Conservation (phyloP, 225 moss, liverwort and hornwort species). For the Antitrichia curtipendula region DNA sequence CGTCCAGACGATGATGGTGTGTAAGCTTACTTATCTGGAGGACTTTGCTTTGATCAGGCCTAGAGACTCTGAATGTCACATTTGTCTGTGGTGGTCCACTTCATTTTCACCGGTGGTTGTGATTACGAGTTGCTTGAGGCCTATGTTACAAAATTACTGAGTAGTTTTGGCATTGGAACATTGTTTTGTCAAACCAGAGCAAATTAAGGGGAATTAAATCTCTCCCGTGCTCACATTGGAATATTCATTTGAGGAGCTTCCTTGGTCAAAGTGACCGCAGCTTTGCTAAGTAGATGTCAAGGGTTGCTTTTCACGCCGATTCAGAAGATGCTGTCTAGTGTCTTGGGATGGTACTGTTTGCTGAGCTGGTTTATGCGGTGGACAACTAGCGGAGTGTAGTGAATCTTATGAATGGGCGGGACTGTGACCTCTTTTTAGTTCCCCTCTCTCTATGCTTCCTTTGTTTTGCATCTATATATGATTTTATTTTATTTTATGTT, state of each 20-base stretch:
- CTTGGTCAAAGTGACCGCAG: background rate
- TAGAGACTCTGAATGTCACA: background rate
- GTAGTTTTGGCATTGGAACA: background rate
- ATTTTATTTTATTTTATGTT: too few relatives aligned
- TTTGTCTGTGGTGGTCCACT: background rate
- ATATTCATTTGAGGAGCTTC: background rate
- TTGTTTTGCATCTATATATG: too few relatives aligned
- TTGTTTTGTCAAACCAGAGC: background rate
- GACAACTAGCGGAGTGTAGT: background rate
- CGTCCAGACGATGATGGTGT: background rate
- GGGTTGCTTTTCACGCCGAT: background rate
- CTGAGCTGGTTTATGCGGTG: background rate
- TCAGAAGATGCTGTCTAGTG: background rate
- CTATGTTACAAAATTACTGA: background rate
- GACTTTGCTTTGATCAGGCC: background rate
- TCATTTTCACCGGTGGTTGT: background rate
- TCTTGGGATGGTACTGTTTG: background rate
- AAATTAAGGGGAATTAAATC: background rate
- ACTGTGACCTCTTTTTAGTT: too few relatives aligned
- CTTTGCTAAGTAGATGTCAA: background rate
- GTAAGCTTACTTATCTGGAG: too few relatives aligned
- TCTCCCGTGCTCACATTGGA: background rate
- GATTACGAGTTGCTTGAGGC: background rate
- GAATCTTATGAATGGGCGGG: too few relatives aligned
- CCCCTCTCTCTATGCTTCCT: too few relatives aligned